These are phyloP conservation scores for Syzygium malaccense DNA, from an alignment of 441 rosid species.

Conservation along the genomic window DNA sequence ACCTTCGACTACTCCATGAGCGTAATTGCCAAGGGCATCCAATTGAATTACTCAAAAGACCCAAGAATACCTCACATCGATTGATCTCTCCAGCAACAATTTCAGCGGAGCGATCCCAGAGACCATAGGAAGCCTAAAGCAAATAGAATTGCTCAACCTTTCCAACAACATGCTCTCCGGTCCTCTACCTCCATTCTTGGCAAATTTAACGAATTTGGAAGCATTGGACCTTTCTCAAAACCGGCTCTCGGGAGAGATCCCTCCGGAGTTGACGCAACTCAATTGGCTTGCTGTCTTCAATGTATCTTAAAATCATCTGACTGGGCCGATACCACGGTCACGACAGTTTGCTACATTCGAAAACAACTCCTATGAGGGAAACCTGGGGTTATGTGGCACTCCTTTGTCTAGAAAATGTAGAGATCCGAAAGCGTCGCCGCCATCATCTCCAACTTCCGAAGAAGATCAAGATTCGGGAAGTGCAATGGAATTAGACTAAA, in stretches of 20 bases:
- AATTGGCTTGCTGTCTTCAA: slow-evolving; percentile 1
- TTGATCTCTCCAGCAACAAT: slow-evolving; percentile 21
- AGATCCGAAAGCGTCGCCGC: neutral
- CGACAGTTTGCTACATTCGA: slow-evolving; percentile 12
- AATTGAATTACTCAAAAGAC: slow-evolving; percentile 2
- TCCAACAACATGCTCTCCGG: slow-evolving; percentile 22
- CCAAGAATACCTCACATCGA: neutral
- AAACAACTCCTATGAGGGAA: neutral
- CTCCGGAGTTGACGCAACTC: slow-evolving; percentile 14
- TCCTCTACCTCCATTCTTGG: slow-evolving; percentile 15
- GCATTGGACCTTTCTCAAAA: slow-evolving; percentile 29
- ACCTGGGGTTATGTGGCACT: slow-evolving; percentile 1
- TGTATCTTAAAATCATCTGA: slow-evolving; percentile 20
- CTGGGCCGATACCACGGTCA: slow-evolving; percentile 25
- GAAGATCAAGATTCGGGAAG: neutral
- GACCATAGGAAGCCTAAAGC: slow-evolving; percentile 10
- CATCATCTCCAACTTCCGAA: neutral
- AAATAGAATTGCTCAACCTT: slow-evolving; percentile 18
- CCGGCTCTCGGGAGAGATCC: slow-evolving; percentile 21
- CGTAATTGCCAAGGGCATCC: slow-evolving; percentile 20
- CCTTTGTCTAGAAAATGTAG: neutral
- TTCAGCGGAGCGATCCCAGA: slow-evolving; percentile 22
- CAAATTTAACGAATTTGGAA: slow-evolving; percentile 7
- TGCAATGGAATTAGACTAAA: slow-evolving; percentile 13
- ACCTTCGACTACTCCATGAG: neutral